Evolutionary conservation across 2,329 filamentous ascomycete species (phyloP).

Genomic region (Neonectria punicea): DNA sequence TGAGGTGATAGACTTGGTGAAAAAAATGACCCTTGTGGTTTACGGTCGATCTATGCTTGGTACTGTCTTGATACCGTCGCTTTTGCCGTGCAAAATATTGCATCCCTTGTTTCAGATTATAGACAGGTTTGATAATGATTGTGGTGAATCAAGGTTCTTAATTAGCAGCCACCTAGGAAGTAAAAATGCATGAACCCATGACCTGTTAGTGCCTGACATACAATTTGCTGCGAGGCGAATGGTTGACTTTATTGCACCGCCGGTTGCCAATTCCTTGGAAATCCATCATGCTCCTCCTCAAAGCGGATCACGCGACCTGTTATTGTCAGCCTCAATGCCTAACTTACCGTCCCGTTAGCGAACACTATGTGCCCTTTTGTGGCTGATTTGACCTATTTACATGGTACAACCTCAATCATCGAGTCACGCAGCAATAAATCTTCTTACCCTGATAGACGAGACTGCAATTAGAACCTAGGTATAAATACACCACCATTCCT

Average conservation of each 20-base stretch:
- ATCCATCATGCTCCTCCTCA: neutral
- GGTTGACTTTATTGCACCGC: neutral
- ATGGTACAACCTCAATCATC: neutral
- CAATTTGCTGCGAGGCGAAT: neutral
- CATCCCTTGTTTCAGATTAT: too few relatives aligned
- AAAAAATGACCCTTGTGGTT: neutral
- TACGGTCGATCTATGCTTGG: neutral
- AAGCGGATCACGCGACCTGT: neutral
- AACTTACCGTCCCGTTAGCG: neutral
- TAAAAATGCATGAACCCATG: neutral
- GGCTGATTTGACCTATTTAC: neutral
- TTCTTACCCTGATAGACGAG: neutral
- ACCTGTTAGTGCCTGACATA: neutral
- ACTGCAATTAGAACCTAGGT: neutral
- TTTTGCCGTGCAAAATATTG: neutral
- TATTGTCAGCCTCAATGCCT: neutral
- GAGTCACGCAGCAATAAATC: neutral
- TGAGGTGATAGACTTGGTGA: neutral
- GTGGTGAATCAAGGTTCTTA: neutral
- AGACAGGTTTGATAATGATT: too few relatives aligned
- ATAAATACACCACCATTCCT: neutral
- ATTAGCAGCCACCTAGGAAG: neutral
- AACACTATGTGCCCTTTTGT: neutral
- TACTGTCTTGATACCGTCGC: neutral
- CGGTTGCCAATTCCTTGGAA: neutral